Evolutionary conservation across 192 early-diverging fungal species (phyloP).

Genomic region (Gaertneriomyces semiglobifer): DNA sequence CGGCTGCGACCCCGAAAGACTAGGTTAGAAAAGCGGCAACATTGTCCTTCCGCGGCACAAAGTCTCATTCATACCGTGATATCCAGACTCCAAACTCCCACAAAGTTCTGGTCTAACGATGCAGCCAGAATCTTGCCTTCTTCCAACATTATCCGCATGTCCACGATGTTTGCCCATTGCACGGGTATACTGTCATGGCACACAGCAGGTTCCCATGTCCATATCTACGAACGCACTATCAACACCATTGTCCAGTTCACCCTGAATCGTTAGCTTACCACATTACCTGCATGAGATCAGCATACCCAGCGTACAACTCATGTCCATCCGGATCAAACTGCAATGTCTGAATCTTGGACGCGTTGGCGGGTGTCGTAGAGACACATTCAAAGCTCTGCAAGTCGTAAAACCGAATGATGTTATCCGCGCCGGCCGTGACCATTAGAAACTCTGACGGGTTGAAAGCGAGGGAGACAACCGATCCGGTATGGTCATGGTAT

Average conservation of each 20-base stretch:
- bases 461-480: constrained; percentile 48
- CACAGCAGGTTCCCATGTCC: constrained; percentile 48
- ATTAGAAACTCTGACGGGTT: constrained; percentile 59
- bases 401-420: constrained; percentile 52
- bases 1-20: background rate
- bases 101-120: constrained; percentile 45
- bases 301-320: constrained; percentile 37
- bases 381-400: constrained; percentile 52
- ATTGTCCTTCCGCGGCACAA: background rate
- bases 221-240: constrained; percentile 28
- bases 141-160: constrained; percentile 42
- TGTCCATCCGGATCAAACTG: constrained; percentile 49
- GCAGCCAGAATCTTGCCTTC: constrained; percentile 43
- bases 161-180: constrained; percentile 46
- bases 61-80: constrained; percentile 26
- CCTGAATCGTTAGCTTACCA: background rate
- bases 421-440: constrained; percentile 39
- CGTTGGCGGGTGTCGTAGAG: constrained; percentile 19
- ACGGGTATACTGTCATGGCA: constrained; percentile 34
- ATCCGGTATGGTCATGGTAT: constrained; percentile 36
- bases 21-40: background rate
- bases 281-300: constrained; percentile 44
- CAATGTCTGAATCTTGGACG: constrained; percentile 23
- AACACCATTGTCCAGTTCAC: constrained; percentile 12
- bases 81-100: constrained; percentile 51